These are phyloP conservation scores for Priceomyces medius DNA, from an alignment of 805 yeast genomes.

Conservation along the genomic window DNA sequence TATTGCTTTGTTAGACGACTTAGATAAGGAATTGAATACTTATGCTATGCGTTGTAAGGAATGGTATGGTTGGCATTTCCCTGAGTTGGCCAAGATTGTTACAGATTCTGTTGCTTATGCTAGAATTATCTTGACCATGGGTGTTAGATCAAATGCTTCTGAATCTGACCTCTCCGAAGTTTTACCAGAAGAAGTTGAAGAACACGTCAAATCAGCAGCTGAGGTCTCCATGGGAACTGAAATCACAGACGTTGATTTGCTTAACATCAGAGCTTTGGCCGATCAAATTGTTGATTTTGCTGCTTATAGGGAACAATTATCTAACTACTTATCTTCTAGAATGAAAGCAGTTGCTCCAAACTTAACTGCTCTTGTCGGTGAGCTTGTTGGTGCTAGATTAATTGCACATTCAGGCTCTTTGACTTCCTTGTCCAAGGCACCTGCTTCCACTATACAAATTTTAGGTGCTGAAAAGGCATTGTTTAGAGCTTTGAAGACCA, in stretches of 20 bases:
- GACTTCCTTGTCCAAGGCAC: constrained; percentile 93
- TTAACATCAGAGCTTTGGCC: constrained; percentile 86
- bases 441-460: constrained; percentile 97
- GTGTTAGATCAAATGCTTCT: constrained; percentile 85
- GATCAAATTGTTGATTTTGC: constrained; percentile 96
- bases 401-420: constrained; percentile 97
- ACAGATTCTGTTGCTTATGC: constrained; percentile 96
- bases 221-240: constrained; percentile 99
- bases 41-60: constrained; percentile 99
- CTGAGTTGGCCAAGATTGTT: constrained; percentile 96
- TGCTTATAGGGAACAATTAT: constrained; percentile 92
- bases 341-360: constrained; percentile 99
- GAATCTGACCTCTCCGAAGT: constrained; percentile 72
- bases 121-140: constrained; percentile 90
- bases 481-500: constrained; percentile 97
- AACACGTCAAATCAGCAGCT: constrained; percentile 86
- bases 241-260: constrained; percentile 86
- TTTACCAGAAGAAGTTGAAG: constrained; percentile 48
- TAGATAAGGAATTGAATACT: constrained; percentile 96
- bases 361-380: constrained; percentile 92
- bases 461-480: constrained; percentile 99
- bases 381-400: constrained; percentile 96
- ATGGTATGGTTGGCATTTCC: constrained; percentile 99
- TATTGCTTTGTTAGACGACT: constrained; percentile 91
- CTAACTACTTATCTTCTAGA: constrained; percentile 86